A percentile compares a stretch with the other conserved stretches of the same genome.
Evolutionary conservation across 1,284 basidiomycete species (phyloP).

Genomic region (Tylopilus sp.): DNA sequence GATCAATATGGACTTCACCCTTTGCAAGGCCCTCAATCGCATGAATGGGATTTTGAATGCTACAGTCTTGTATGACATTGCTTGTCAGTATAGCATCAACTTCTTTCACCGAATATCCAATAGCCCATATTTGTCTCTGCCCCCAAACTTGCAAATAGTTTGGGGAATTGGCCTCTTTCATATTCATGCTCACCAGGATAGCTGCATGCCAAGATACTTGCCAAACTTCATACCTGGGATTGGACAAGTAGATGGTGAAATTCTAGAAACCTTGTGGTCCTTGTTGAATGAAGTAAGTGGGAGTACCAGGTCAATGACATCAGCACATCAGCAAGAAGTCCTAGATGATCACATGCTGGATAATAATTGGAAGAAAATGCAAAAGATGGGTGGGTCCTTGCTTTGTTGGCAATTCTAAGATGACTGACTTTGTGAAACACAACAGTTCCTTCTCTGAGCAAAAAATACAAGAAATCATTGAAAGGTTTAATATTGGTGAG

Average conservation of each 20-base stretch:
- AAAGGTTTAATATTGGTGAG: too few species aligned
- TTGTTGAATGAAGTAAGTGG: too few species aligned
- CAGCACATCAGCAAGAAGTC: too few species aligned
- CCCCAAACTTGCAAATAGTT: not conserved
- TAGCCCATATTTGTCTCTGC: not conserved
- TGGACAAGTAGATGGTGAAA: not conserved
- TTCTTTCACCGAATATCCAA: not conserved
- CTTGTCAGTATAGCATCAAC: not conserved
- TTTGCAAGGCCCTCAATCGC: not conserved
- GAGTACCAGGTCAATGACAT: too few species aligned
- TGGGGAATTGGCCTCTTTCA: not conserved
- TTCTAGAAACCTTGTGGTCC: not conserved
- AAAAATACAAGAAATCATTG: too few species aligned
- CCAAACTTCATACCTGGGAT: not conserved
- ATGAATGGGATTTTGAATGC: not conserved
- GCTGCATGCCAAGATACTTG: not conserved
- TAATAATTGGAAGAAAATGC: too few species aligned
- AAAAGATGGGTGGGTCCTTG: too few species aligned
- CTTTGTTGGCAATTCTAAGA: too few species aligned
- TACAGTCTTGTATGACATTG: not conserved
- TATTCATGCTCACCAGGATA: not conserved
- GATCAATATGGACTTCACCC: slow-evolving; percentile 2
- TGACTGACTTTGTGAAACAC: too few species aligned
- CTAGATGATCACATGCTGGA: too few species aligned
- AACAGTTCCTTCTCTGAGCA: too few species aligned